These are phyloP conservation scores for Torulaspora delbrueckii DNA, from an alignment of 805 yeast species.

Conservation along the genomic window DNA sequence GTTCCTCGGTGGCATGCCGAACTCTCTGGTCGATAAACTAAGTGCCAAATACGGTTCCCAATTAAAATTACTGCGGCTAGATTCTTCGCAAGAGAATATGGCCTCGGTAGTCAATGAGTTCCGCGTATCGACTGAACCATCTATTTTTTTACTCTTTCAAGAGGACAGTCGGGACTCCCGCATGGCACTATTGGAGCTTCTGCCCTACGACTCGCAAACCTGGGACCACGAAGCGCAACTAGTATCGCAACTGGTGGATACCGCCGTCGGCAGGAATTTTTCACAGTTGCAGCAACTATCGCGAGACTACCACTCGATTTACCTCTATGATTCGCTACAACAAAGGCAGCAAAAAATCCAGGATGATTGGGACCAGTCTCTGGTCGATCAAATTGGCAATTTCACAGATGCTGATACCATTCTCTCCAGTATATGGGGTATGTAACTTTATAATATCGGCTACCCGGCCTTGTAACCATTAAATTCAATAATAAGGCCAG, in stretches of 20 bases:
- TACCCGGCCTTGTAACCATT: background rate
- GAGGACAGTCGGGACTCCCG: background rate
- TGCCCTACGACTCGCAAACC: slow-evolving; percentile 8
- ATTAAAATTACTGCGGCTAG: slow-evolving; percentile 33
- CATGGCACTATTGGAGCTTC: slow-evolving; percentile 6
- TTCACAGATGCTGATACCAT: background rate
- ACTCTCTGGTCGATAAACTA: slow-evolving; percentile 33
- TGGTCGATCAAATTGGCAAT: background rate
- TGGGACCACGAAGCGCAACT: slow-evolving; percentile 2
- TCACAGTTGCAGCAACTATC: background rate
- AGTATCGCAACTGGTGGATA: slow-evolving; percentile 3
- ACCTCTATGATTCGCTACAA: slow-evolving; percentile 9
- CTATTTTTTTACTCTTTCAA: slow-evolving; percentile 7
- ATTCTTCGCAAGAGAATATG: slow-evolving; percentile 29
- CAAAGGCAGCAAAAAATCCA: slow-evolving; percentile 2
- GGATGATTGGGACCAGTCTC: background rate
- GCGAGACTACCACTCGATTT: slow-evolving; percentile 7
- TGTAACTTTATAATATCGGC: background rate
- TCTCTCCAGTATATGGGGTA: slow-evolving; percentile 1
- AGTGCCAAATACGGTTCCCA: slow-evolving; percentile 17
- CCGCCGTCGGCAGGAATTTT: slow-evolving; percentile 1
- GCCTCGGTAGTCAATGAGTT: slow-evolving; percentile 25
- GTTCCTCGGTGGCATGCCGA: slow-evolving; percentile 29
- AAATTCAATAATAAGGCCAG: background rate
- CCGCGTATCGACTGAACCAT: slow-evolving; percentile 13